Base-by-base conservation (phyloP, 2,329 filamentous ascomycete genomes). In the Microdochium paspali region DNA sequence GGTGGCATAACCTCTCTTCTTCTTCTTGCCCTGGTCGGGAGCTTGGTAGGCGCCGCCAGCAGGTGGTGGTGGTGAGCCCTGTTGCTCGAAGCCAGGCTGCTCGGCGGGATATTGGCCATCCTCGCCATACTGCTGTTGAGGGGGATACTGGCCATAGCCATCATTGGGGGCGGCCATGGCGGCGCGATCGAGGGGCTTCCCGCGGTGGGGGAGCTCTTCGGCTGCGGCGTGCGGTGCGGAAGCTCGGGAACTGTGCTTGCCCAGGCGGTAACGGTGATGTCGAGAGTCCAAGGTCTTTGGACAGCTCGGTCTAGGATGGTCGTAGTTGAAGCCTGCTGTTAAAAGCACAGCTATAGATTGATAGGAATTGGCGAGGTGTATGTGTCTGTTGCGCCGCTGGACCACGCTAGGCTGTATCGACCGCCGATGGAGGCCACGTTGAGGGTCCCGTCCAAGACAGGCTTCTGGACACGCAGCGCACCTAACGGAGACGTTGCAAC, bases 1-100 rank as follows among this genome's bases (percentile, higher is more conserved):
- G 49, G 88, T 88, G 47, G 93, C 93, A 72, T 97, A 97, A 49
- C 87, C 85, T 73, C 90, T 80, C 79, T 95, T 95, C 80, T 95
- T 96, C 73, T 90, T 90, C 66, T 79, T 83, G 53, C 71, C 75
- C 44, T 72, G 71, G 40, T 73, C 73, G 25, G 67, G 59, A 10
- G 40, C 54, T 61, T 48, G 58, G 58, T 30, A 57, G 55, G 26
- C 26, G 42, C 58, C 58, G 31, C 58, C 53, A 10, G 60, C 53
- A 32, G 58, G 60, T 3, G 63, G 65, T 10, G 66, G 58, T 10
- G 62, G 60, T 39, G 65, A 65, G 42, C 64, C 54, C 47, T 69
- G 66, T 46, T 56, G 61, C 48, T 69, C 69, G 56, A 66, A 68
- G 30, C 51, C 62, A 44, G 58, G 57, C n/a, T 44, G 42, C 44